Percentiles rank a stretch among this genome's conserved stretches.
Conservation (phyloP, 176 grass and related monocot species). For the Aegilops speltoides region DNA sequence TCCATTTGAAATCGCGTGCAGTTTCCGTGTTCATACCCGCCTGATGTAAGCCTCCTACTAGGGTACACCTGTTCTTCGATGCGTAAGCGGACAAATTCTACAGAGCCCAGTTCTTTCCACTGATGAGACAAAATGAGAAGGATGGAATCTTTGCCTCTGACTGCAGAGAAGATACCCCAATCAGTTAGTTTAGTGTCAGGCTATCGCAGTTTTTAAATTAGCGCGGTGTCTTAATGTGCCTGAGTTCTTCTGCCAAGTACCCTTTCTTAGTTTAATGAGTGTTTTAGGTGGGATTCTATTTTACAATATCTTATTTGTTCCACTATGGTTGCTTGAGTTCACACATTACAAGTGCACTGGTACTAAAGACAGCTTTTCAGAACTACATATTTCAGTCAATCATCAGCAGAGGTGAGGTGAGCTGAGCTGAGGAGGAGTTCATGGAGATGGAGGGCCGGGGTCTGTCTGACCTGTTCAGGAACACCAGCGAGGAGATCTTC, state of each 20-base stretch:
- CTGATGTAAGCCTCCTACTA: constrained; percentile 9
- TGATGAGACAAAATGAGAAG: constrained; percentile 46
- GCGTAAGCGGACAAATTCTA: constrained; percentile 7
- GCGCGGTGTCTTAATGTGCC: constrained; percentile 34
- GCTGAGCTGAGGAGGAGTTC: constrained; percentile 24
- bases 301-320: constrained; percentile 39
- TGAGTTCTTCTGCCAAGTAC: constrained; percentile 41
- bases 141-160: constrained; percentile 49
- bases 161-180: constrained; percentile 38
- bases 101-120: constrained; percentile 23
- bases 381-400: constrained; percentile 25
- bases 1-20: not conserved
- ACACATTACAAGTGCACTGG: not conserved
- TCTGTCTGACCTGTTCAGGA: constrained; percentile 64
- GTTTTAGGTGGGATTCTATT: constrained; percentile 38
- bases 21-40: constrained; percentile 4
- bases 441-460: constrained; percentile 70
- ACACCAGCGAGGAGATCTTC: constrained; percentile 80
- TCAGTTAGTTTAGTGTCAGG: constrained; percentile 31
- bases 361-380: constrained; percentile 42
- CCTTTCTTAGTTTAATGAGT: constrained; percentile 26
- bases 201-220: constrained; percentile 30
- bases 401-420: constrained; percentile 9
- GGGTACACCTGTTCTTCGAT: not conserved
- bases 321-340: constrained; percentile 23